These are phyloP conservation scores for Casaregolazyma lundiana DNA, from an alignment of 1,139 yeast species.

Conservation along the genomic window DNA sequence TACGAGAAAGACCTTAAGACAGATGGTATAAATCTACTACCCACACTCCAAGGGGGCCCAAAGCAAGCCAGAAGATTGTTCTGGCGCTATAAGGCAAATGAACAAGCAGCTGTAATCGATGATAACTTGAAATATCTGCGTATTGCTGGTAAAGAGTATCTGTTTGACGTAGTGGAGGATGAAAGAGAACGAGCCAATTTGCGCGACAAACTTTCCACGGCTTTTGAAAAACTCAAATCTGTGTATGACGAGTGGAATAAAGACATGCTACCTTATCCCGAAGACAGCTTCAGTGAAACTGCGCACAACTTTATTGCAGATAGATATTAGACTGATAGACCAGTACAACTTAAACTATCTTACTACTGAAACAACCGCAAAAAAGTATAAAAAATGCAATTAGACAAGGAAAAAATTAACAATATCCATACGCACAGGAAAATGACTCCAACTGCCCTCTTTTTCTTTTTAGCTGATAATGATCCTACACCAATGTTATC, in stretches of 20 bases:
- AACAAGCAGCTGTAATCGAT: not conserved
- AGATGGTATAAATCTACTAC: not conserved
- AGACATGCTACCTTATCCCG: not conserved
- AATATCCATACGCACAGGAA: not conserved
- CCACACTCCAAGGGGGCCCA: not conserved
- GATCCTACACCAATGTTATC: no score
- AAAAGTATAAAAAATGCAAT: no score
- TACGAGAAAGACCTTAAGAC: not conserved
- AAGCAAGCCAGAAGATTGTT: not conserved
- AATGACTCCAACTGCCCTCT: not conserved
- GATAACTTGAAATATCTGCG: not conserved
- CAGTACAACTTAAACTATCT: no score
- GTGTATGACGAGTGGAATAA: not conserved
- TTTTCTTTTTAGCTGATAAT: no score
- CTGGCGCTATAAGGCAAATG: not conserved
- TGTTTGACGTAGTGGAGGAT: not conserved
- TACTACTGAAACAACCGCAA: no score
- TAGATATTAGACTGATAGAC: no score
- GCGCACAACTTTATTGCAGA: not conserved
- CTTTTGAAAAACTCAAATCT: not conserved
- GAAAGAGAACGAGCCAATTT: not conserved
- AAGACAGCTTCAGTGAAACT: not conserved
- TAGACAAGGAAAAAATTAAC: no score
- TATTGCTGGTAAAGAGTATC: not conserved
- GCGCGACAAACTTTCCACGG: not conserved